A percentile compares a stretch with the other conserved stretches of the same genome.
Evolutionary conservation across 2,329 filamentous ascomycete genomes (phyloP).

Genomic region (Fusarium torulosum): DNA sequence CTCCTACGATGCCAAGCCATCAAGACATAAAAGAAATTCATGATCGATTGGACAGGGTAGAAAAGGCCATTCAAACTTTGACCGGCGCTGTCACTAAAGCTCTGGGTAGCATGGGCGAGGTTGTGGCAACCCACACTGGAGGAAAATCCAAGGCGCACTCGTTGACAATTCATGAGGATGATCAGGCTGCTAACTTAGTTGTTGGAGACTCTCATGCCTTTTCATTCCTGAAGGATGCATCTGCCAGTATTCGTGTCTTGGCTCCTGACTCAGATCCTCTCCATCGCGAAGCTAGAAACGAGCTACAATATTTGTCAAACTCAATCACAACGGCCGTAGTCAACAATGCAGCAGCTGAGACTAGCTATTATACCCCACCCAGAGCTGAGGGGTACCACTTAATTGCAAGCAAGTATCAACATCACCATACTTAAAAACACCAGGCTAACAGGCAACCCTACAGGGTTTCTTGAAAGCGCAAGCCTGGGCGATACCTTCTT

Average conservation of each 20-base stretch:
- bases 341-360: fast-evolving
- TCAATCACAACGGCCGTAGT: not conserved
- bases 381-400: conserved; percentile 4
- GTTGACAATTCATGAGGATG: not conserved
- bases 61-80: not conserved
- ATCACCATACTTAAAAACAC: fast-evolving
- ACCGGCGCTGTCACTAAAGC: not conserved
- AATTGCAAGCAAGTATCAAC: conserved; percentile 1
- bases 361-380: not conserved
- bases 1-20: fast-evolving
- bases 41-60: not conserved
- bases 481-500: conserved; percentile 9
- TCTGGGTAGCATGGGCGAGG: not conserved
- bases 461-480: conserved; percentile 2
- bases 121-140: not conserved
- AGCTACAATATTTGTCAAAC: conserved; percentile 4
- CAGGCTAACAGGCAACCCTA: not conserved
- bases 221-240: not conserved
- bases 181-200: not conserved
- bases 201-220: not conserved
- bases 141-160: no score
- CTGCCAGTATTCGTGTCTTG: not conserved
- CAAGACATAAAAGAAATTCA: not conserved
- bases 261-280: not conserved
- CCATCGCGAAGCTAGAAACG: not conserved